These are phyloP conservation scores for Arabidopsis arenosa DNA, from an alignment of 345 rosid species.

Conservation along the genomic window DNA sequence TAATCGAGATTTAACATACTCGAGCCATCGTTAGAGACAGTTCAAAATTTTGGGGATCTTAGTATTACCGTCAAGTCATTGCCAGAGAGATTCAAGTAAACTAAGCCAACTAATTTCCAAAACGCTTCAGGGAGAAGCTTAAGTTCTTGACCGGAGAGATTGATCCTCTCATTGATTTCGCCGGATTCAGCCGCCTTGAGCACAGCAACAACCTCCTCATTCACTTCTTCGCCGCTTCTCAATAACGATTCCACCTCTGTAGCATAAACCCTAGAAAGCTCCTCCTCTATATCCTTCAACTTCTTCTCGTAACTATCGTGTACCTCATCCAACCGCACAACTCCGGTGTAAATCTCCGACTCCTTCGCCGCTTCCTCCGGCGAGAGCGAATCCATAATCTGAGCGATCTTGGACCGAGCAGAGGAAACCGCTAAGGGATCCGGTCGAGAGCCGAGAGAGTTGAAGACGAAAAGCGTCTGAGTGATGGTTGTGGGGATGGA, in stretches of 20 bases:
- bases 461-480: constrained; percentile 63
- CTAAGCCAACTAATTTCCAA: constrained; percentile 66
- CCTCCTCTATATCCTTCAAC: constrained; percentile 70
- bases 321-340: constrained; percentile 70
- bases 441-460: constrained; percentile 76
- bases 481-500: constrained; percentile 57
- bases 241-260: constrained; percentile 45
- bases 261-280: constrained; percentile 60
- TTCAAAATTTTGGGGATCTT: not conserved
- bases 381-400: constrained; percentile 48
- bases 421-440: constrained; percentile 65
- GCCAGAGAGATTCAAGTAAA: constrained; percentile 67
- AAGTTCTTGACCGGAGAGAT: constrained; percentile 67
- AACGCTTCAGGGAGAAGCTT: constrained; percentile 80
- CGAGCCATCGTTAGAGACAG: not conserved
- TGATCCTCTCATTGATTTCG: constrained; percentile 53
- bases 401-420: constrained; percentile 65
- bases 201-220: constrained; percentile 64
- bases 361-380: constrained; percentile 63
- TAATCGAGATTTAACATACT: not conserved
- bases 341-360: constrained; percentile 53
- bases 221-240: constrained; percentile 41
- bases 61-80: constrained; percentile 70
- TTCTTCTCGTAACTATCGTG: constrained; percentile 64
- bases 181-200: constrained; percentile 55